Evolutionary conservation across 495 filamentous ascomycete species (phyloP), one percentile per base, ranked within the genome.

Genomic region (Penicillium waksmanii): DNA sequence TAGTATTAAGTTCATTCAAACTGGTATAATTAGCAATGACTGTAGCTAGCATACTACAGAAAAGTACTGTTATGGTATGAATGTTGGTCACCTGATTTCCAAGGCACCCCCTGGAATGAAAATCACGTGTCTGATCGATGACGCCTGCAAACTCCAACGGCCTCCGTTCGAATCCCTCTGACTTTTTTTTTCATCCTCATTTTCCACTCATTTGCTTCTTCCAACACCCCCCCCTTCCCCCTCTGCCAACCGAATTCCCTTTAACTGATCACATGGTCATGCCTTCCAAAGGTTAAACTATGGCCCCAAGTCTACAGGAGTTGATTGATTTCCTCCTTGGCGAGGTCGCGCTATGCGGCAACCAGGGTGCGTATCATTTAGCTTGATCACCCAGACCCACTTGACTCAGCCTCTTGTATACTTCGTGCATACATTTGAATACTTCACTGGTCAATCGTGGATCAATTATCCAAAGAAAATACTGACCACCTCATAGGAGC

Each of bases 301-400:
- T 93, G 91, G 84, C 78, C 54, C 78, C 72, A 51, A 83, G 84
- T 58, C 74, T 90, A 54, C 88, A 92, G 71, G 84, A 84, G 57
- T 73, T 95, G 71, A 85, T 93, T 49, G 82, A 88, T 62, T 86
- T 84, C 66, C 73, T 93, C 49, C 73, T 94, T 47, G 81, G 82
- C 18, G 88, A 90, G 77, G 87, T 94, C 68, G 89, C 89, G 36
- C 77, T 87, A 43, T 77, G 76, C 53, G 90, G 90, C 33, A 82
- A 83, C 58, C 79, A 83, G 77, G 90, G 90, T 93, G 72, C 75
- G 89, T 83, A 51, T 62, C 27, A 31, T 31, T 31, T 31, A 63
- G 60, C 55, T 60, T 50, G 53, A 7, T 17, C 9, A 12, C 6
- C 52, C 21, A 62, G 66, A 69, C 66, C 68, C 68, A 66, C 66